A percentile compares a stretch with the other conserved stretches of the same genome.
Conservation (phyloP, 1,284 basidiomycete genomes). For the Ustilago cynodontis region DNA sequence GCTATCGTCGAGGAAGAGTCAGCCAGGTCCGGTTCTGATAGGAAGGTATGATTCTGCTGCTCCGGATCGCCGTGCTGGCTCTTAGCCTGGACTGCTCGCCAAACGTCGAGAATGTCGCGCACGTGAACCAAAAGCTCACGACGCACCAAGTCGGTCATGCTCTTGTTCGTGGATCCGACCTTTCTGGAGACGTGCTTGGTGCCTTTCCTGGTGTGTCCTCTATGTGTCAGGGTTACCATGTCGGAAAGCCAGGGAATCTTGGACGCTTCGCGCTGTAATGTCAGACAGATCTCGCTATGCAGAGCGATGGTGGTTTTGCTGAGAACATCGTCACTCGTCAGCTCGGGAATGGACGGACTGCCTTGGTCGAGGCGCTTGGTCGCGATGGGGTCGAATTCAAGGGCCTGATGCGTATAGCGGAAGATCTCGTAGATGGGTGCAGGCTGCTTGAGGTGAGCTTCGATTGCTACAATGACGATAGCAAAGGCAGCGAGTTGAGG, state of each 20-base stretch:
- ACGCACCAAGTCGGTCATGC: constrained; percentile 12
- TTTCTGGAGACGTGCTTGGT: not conserved
- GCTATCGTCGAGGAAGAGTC: not conserved
- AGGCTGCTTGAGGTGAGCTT: constrained; percentile 23
- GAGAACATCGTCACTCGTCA: constrained; percentile 1
- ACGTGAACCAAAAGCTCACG: constrained; percentile 29
- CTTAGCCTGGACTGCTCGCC: not conserved
- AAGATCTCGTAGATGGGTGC: constrained; percentile 28
- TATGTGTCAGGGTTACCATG: constrained; percentile 9
- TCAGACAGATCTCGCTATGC: constrained; percentile 21
- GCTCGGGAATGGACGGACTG: not conserved
- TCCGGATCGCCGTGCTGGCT: not conserved
- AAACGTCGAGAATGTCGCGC: constrained; percentile 30
- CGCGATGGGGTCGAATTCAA: constrained; percentile 1
- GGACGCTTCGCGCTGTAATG: constrained; percentile 11
- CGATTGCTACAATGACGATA: constrained; percentile 33
- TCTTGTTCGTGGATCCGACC: not conserved
- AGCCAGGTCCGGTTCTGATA: not conserved
- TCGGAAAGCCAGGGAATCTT: constrained; percentile 34
- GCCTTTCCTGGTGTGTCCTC: not conserved
- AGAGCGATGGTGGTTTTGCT: constrained; percentile 15
- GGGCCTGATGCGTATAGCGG: constrained; percentile 17
- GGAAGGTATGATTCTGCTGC: not conserved
- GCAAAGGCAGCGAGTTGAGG: constrained; percentile 31
- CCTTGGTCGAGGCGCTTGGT: not conserved